Base-by-base conservation (phyloP, 352 stramenopile genomes). In the Pythium chondricola region DNA sequence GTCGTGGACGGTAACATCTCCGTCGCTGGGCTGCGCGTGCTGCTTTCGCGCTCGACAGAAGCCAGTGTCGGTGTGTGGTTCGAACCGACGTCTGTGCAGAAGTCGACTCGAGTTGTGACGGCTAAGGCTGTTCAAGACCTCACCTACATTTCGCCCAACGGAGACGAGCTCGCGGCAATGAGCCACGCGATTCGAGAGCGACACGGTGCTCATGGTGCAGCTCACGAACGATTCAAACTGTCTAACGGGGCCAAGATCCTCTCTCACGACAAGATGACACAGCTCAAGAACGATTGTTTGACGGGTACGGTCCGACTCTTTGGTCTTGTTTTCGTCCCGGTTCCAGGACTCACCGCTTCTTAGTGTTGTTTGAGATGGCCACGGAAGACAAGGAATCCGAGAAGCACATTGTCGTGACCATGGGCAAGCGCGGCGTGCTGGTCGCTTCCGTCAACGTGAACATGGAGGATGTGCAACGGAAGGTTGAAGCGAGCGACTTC, bases 11-110 rank as follows among this genome's bases (percentile, higher is more conserved):
- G 77, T 6, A 94, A 94, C 35, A 61, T 94, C 26, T 73, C 75
- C n/a, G 25, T 71, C 2, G 14, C 18, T 10, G 65, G 62, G 3
- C 66, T 93, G 16, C 37, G 43, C 1, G 53, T 78, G 35, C 48
- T 91, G 1, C 67, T 83, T 26, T 63, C 62, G 30, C 73, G 78
- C n/a, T 69, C 64, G 35, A 48, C 60, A n/a, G 30, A 41, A 9
- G 44, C 74, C 7, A 45, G 65, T 2, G 65, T 89, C 0, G 60
- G 70, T 27, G 68, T 82, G 11, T 86, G 78, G 77, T 94, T 94
- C 36, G 85, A 95, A 59, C 80, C 85, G 35, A 92, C 82, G 6
- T 95, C 83, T 2, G 74, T 93, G 8, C 73, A 88, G 37, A 95
- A 95, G 54, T 72, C 81, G 2, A 48, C 83, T 18, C 78, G 73